Evolutionary conservation across 352 stramenopile species (phyloP), one percentile per base, ranked within the genome.

Genomic region (Globisporangium emineosum): DNA sequence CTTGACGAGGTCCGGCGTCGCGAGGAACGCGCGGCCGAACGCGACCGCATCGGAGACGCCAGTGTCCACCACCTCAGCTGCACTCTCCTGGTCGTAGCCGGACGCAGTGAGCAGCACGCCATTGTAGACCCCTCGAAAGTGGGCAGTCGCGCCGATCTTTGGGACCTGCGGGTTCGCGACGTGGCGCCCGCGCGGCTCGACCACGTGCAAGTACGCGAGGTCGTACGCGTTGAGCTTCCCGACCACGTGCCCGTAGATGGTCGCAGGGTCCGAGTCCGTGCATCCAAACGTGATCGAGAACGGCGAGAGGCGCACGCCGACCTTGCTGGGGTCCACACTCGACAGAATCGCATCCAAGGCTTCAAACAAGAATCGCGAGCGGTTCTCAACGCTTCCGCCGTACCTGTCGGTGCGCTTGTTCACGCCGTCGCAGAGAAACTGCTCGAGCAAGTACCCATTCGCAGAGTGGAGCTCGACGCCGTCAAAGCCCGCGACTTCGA

Each of bases 381-480:
- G 81, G 67, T 94, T 95, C 54, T 92, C 85, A 13, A 86, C 52
- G 51, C 58, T 77, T 21, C 88, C 88, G n/a, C 87, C 88, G 56
- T 96, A 96, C 47, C 73, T 56, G 70, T 96, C 88, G 3, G 67
- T 89, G 49, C 83, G 79, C 32, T 72, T 70, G 71, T 97, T 97
- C 33, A 68, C 57, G 17, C 51, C 69, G 40, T 70, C 66, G 60
- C 88, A 77, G 9, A 97, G 68, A 66, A 96, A 95, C 62, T 94
- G 73, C 64, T 97, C 87, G 51, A 97, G 68, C 30, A 97, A 67
- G 61, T 97, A 97, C 8, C 90, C 91, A 62, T 98, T 94, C 2
- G 85, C 90, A 9, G 23, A 63, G 67, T 97, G 91, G 25, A 97
- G 57, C 62, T 97, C 88, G 23, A 97, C 74, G 27, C 89, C 89